Conservation (phyloP, 2,329 filamentous ascomycete species). For the Peltaster fructicola region DNA sequence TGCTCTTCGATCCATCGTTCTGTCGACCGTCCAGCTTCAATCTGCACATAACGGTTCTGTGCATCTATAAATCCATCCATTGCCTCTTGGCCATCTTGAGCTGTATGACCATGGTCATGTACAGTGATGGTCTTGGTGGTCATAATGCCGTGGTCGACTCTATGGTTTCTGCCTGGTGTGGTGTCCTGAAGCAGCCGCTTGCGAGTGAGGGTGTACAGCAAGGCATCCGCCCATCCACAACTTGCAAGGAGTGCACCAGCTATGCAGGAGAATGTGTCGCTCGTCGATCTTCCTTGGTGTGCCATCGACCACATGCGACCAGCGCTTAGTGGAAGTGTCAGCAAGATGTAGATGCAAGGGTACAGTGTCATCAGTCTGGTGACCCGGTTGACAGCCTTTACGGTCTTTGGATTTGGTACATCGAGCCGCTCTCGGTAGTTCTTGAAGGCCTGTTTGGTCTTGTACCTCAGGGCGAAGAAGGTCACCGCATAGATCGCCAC, state of each 20-base stretch:
- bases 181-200: constrained; percentile 33
- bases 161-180: too few relatives aligned
- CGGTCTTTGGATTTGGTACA: constrained; percentile 10
- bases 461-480: constrained; percentile 15
- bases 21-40: too few relatives aligned
- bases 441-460: constrained; percentile 10
- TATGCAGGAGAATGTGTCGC: constrained; percentile 29
- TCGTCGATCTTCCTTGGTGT: constrained; percentile 20
- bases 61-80: too few relatives aligned
- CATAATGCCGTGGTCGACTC: too few relatives aligned
- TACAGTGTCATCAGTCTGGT: constrained; percentile 47
- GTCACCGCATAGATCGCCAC: constrained; percentile 30
- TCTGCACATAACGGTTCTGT: too few relatives aligned
- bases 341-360: constrained; percentile 50
- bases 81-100: too few relatives aligned
- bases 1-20: too few relatives aligned
- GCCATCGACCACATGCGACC: constrained; percentile 48
- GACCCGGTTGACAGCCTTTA: constrained; percentile 20
- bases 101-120: too few relatives aligned
- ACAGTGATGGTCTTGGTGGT: too few relatives aligned
- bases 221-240: constrained; percentile 40
- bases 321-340: constrained; percentile 47
- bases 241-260: constrained; percentile 39
- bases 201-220: constrained; percentile 40
- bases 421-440: constrained; percentile 3